Base-by-base conservation (phyloP, 805 yeast species). In the Naumovozyma castellii region DNA sequence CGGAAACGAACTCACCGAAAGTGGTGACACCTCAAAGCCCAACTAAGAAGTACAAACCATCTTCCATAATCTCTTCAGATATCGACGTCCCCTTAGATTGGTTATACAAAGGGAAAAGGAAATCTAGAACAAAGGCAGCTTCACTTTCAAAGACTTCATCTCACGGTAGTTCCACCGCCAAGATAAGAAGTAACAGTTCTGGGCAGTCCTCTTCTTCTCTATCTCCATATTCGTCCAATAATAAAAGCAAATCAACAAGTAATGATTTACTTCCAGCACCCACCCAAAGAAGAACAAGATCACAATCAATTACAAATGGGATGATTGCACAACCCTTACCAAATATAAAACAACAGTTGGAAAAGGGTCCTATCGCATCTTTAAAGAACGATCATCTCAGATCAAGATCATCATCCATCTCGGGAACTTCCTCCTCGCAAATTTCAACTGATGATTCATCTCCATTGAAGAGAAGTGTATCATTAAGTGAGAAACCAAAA, bases 61-160 rank as follows among this genome's bases (percentile, higher is more conserved):
- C n/a, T n/a, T n/a, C n/a, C n/a, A n/a, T n/a, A n/a, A n/a, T n/a
- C n/a, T n/a, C n/a, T n/a, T n/a, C 41, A 4, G 60, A 50, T 22
- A 49, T 56, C 13, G 62, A 80, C 50, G 80, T 84, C 34, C 90
- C 83, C 49, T 87, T 84, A 10, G 94, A 83, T 53, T 84, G 94
- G 94, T 65, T 84, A 19, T 83, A 83, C 54, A 68, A 86, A 50
- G 88, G 88, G n/a, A 79, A 79, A 54, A 77, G 79, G 32, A 44
- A 34, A 37, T 17, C 29, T 15, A 44, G 32, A 30, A 19, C 42
- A 35, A 37, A 36, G 12, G 5, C 32, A 29, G 5, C n/a, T n/a
- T n/a, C n/a, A n/a, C n/a, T n/a, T n/a, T n/a, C n/a, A n/a, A n/a
- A n/a, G n/a, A 22, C 27, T 22, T 10, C 27, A 22, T 6, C 6